Base-by-base conservation (phyloP, 2,329 filamentous ascomycete species). In the Aspergillus japonicus region DNA sequence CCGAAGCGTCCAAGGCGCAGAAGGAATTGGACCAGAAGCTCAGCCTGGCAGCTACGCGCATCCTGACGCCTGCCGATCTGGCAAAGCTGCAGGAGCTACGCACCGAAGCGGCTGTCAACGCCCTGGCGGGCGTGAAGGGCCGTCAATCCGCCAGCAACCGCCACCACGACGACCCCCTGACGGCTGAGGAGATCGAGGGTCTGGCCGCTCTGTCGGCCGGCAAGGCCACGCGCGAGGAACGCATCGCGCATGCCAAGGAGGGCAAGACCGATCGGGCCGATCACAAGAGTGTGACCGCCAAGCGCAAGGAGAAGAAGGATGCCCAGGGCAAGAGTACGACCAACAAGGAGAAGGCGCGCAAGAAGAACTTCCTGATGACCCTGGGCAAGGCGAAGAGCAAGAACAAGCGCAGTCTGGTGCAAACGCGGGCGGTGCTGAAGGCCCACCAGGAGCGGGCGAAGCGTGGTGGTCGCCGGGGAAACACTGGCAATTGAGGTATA, bases 331-430 rank as follows among this genome's bases (percentile, higher is more conserved):
- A 98, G 87, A 96, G 91, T 74, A 93, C 92, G 42, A 98, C 94
- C 66, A 99, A 99, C 79, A 91, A 90, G 80, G 95, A 99, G 82
- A 99, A 99, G 86, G 87, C 90, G 47, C 83, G 94, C 68, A 92
- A 91, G 84, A 99, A 99, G 90, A 99, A 99, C 77, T 96, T 99
- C 79, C 75, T 99, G 70, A 99, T 99, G 95, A 98, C 94, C 44
- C 79, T 99, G 61, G 91, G 94, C 60, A 98, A 99, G 82, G 95
- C 95, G 11, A 96, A 95, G 83, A 86, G 85, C 67, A 99, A 98
- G 83, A 89, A 95, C 72, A 97, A 97, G 88, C 85, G 93, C 71
- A 96, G 92, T 85, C 80, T 99, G 76, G 86, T 91, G 12, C 89
- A 97, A 78, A 92, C 92, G 64, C 86, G 86, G 71, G 92, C 89